Base-by-base conservation (phyloP, 2,329 filamentous ascomycete genomes). In the Zelopaecilomyces penicillatus region DNA sequence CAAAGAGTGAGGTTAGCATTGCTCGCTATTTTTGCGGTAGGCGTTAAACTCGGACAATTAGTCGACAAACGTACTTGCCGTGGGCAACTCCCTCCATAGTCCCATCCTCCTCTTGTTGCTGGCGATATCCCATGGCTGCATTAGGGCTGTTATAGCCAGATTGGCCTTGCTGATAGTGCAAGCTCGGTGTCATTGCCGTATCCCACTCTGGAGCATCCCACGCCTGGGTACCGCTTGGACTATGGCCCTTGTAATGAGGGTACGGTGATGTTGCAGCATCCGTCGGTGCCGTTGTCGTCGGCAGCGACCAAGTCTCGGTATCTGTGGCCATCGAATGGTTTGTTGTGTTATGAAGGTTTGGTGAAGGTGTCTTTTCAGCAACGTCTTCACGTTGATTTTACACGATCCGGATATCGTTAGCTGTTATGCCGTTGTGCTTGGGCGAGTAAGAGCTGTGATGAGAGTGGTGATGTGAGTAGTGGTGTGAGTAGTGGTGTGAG, bases 291-390 rank as follows among this genome's bases (percentile, higher is more conserved):
- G 60, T 62, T 33, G 58, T 59, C 7, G 60, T 57, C 11, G 58
- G 59, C 29, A 62, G 46, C 39, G 57, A 61, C 31, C 61, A 39
- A 9, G 59, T 61, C 33, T 63, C 60, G 32, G 60, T 63, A 34
- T 63, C 57, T 52, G 60, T 62, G 12, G 56, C 52, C 58, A 62
- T 62, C 19, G 19, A 19, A 19, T 19, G 19, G 19, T 19, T 50
- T 41, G 12, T 28, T 39, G 30, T 11, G 31, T 11, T 37, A 11
- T 30, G n/a, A 26, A 29, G 8, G 12, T 41, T 7, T 35, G 27
- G 19, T 19, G 19, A 19, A 19, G 19, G 19, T 19, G 19, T 19
- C 19, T 19, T 19, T 19, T 3, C 19, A 19, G 19, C 19, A 19
- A 19, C 19, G 19, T 19, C 19, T 19, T 19, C 19, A 19, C 19